Evolutionary conservation across 495 filamentous ascomycete genomes (phyloP).

Genomic region (Pseudevernia furfuracea): DNA sequence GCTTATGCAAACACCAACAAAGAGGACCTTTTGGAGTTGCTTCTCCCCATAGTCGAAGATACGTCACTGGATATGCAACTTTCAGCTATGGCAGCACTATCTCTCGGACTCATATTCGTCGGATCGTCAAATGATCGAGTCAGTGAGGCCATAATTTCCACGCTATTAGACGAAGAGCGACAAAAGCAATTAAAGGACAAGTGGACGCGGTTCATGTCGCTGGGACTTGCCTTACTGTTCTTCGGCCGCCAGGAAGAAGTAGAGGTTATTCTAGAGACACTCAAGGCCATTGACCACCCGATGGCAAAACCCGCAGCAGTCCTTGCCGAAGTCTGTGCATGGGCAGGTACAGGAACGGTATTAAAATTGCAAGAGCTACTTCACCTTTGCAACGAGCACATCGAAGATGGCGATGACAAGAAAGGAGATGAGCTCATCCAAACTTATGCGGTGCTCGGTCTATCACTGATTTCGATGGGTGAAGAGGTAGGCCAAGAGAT

Average conservation of each 20-base stretch:
- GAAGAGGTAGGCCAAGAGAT: constrained; percentile 98
- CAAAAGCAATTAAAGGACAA: constrained; percentile 86
- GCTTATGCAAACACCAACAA: constrained; percentile 89
- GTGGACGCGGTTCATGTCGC: constrained; percentile 92
- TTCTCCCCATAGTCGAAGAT: constrained; percentile 82
- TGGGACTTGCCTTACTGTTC: constrained; percentile 88
- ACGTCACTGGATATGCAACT: constrained; percentile 82
- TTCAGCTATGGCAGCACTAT: constrained; percentile 90
- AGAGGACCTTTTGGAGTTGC: constrained; percentile 67
- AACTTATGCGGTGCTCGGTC: constrained; percentile 88
- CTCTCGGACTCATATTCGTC: constrained; percentile 85
- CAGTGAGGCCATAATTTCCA: constrained; percentile 78
- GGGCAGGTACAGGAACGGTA: constrained; percentile 94
- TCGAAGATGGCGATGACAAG: constrained; percentile 85
- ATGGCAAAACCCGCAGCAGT: constrained; percentile 87
- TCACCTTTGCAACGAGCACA: constrained; percentile 94
- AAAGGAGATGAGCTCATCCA: constrained; percentile 91
- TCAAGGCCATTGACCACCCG: constrained; percentile 92
- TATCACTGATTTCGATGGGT: constrained; percentile 93
- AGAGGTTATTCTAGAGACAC: constrained; percentile 85
- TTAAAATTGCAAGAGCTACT: constrained; percentile 93
- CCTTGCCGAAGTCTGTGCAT: constrained; percentile 90
- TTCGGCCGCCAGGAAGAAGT: constrained; percentile 97
- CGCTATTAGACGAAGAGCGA: constrained; percentile 84
- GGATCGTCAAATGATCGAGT: constrained; percentile 85